Base-by-base conservation (phyloP, 345 rosid species). In the Corchorus olitorius region DNA sequence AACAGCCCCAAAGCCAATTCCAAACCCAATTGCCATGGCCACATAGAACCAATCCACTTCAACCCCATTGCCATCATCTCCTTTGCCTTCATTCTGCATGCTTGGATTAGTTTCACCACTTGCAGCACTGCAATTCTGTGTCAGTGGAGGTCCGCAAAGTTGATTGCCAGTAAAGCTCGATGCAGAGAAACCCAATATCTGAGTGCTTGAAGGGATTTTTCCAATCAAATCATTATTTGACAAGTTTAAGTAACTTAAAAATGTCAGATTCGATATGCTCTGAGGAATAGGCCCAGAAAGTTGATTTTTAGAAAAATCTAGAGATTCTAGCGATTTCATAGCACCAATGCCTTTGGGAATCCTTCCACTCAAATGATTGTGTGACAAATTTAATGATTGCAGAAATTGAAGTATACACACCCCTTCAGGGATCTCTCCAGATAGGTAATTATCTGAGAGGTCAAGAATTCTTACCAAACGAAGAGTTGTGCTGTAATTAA, bases 251-350 rank as follows among this genome's bases (percentile, higher is more conserved):
- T 12, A 8, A 52, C 17, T 52, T 52, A 52, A 16, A 52, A 39
- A 39, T 39, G 43, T 39, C 43, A 39, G 2, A 39, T 39, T 39
- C 43, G 43, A 39, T 39, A 39, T 52, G 55, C 13, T 16, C 4
- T 5, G 50, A 3, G 80, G 80, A 13, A 80, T 80, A 55, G 72
- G 19, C 3, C 77, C 79, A 11, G 43, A 39, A 39, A 39, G 43
- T 1, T 39, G 1, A 39, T 39, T 39, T 39, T 39, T 2, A 4
- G 43, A 81, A 2, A 77, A 37, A 60, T 81, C 83, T 12, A 73
- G 14, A 2, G 70, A 48, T 43, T 72, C 65, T 4, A 81, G 22
- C 3, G 3, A 13, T 4, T 4, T 8, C 80, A 81, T 76, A 14
- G 6, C 74, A 56, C 78, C 81, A 4, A 74, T 39, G 34, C 53